Base-by-base conservation (phyloP, 306 rosid species). In the Echinosophora koreensis region DNA sequence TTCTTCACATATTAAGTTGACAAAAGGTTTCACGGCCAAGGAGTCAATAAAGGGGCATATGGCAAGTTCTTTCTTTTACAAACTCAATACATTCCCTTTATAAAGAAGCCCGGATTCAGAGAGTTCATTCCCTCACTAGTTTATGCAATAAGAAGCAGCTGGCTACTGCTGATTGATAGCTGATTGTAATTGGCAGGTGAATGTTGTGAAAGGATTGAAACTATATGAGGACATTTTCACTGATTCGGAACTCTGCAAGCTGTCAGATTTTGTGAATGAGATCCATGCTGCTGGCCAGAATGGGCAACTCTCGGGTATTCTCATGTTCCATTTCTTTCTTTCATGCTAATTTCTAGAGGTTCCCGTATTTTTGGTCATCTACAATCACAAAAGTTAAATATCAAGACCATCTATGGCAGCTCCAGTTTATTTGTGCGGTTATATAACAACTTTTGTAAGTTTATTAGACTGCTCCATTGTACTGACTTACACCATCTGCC, bases 201-300 rank as follows among this genome's bases (percentile, higher is more conserved):
- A 96, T 90, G 99, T 93, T 52, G 99, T 96, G 77, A 96, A 92
- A 74, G 99, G 99, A 4, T 81, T 96, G 66, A 96, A 96, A 84
- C 82, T 93, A 75, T 93, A 87, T 79, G 98, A 96, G 44, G 91
- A 93, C 54, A 30, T 90, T 64, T 96, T 96, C 79, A 86, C 94
- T 41, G 89, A 88, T 27, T 78, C 87, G 61, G 98, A 96, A 73
- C 80, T 96, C 79, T 74, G 83, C 79, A 96, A 91, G 81, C 80
- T 96, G 85, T 71, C 61, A 51, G 87, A 88, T 52, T 91, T 92
- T 71, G 96, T 90, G 44, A 83, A 87, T 73, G 99, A 89, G 52
- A 81, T 89, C 64, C 96, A 87, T 50, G 55, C 89, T 12, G 93
- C 99, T 77, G 99, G 94, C 62, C 93, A 82, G 75, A 89, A 93